Percentiles rank a stretch among this genome's conserved stretches.
These are phyloP conservation scores for Macrophomina phaseolina DNA, from an alignment of 2,329 filamentous ascomycete genomes.

Conservation along the genomic window DNA sequence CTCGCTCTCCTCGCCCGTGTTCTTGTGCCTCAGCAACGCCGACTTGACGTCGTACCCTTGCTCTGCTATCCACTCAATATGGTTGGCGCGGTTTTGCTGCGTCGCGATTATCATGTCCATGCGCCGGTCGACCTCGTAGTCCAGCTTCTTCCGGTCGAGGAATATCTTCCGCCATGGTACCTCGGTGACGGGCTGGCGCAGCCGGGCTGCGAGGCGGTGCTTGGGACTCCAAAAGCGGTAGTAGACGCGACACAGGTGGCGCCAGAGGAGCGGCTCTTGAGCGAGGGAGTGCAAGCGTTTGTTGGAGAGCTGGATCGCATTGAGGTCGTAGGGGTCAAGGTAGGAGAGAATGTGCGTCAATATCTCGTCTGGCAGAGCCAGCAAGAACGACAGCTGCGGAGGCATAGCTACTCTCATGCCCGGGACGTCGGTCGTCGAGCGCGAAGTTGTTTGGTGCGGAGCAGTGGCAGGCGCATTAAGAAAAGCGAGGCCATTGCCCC, in stretches of 20 bases:
- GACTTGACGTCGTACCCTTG: slow-evolving; percentile 91
- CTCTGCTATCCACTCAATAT: slow-evolving; percentile 72
- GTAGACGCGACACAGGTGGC: slow-evolving; percentile 68
- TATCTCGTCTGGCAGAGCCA: slow-evolving; percentile 77
- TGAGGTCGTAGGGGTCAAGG: slow-evolving; percentile 57
- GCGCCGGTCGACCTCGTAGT: slow-evolving; percentile 40
- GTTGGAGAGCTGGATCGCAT: slow-evolving; percentile 64
- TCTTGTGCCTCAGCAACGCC: slow-evolving; percentile 71
- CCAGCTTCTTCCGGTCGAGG: slow-evolving; percentile 42
- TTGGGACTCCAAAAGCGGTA: slow-evolving; percentile 77
- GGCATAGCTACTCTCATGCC: slow-evolving; percentile 7
- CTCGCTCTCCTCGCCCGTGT: slow-evolving; percentile 63
- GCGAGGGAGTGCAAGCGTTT: slow-evolving; percentile 69
- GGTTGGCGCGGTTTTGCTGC: slow-evolving; percentile 71
- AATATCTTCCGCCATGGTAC: slow-evolving; percentile 73
- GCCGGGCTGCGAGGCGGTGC: slow-evolving; percentile 41
- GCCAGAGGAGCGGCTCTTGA: slow-evolving; percentile 80
- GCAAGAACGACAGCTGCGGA: not conserved
- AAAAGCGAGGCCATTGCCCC: slow-evolving; percentile 16
- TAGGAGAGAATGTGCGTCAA: slow-evolving; percentile 77
- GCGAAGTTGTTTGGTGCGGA: not conserved
- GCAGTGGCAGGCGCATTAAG: slow-evolving; percentile 8
- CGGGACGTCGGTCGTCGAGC: not conserved
- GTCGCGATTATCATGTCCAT: slow-evolving; percentile 74
- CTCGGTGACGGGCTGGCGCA: slow-evolving; percentile 54